Base-by-base conservation (phyloP, 192 early-diverging fungal genomes). In the Backusella macrospora region DNA sequence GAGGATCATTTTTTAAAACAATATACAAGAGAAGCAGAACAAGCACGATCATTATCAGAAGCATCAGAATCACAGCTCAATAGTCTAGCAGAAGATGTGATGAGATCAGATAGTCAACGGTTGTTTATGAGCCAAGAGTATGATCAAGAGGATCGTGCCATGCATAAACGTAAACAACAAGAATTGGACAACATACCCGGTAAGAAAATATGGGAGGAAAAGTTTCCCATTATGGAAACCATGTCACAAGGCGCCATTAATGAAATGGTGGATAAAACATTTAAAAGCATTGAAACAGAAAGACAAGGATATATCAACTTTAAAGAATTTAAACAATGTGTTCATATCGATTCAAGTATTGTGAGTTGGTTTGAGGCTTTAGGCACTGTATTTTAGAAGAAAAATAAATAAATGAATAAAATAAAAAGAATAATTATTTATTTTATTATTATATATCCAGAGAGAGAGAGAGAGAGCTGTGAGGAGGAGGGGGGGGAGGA, bases 221-320 rank as follows among this genome's bases (percentile, higher is more conserved):
- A 91, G 26, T 92, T 91, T 80, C 91, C 97, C 0, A 89, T 96
- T 39, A 93, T 98, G 88, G 96, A 99, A 78, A 90, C 92, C 10
- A 91, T 99, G 89, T 89, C 90, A 13, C 95, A 95, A 76, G 95
- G 96, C 72, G 95, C 97, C 0, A 94, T 98, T 48, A 89, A 93
- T 65, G 94, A 98, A 68, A 95, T 99, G 92, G 93, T 98, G 16
- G 92, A 95, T 47, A 94, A 91, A 76, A 92, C 94, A 13, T 96
- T 96, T 73, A 74, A 76, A 26, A 86, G 84, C 55, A 89, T 89
- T 55, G 80, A 83, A 38, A 83, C 86, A 0, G 78, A 77, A 46
- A 82, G 88, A 63, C 83, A 87, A 29, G 90, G 90, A 21, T 91
- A 76, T 71, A 88, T 99, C 72, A 89, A 85, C 0, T 87, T 88